phyloP scores from a whole-genome alignment of 2,329 filamentous ascomycete species.

The Hypocreales sp. region DNA sequence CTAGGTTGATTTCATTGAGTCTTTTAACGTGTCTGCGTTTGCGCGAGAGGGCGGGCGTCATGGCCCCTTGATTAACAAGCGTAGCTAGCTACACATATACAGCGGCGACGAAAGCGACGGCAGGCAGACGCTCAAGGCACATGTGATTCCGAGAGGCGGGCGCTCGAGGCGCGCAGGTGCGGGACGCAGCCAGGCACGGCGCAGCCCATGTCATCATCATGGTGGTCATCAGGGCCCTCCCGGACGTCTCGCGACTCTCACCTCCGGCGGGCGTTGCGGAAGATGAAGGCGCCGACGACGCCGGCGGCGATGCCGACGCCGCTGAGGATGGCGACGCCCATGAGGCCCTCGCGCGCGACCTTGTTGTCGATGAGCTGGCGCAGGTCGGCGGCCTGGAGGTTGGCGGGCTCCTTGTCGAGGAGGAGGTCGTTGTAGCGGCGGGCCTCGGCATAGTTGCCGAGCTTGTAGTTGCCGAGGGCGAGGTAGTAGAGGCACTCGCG shows the following conservation, averaged over 20 bases:
- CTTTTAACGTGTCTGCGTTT: constrained; percentile 8
- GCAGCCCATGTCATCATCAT: too few relatives aligned
- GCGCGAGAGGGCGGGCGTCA: too few relatives aligned
- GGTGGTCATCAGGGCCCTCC: too few relatives aligned
- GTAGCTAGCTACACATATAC: too few relatives aligned
- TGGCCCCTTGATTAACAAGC: too few relatives aligned
- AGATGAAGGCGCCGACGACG: constrained; percentile 76
- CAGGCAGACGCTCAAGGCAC: too few relatives aligned
- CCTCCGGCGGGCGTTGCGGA: constrained; percentile 56
- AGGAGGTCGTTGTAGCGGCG: constrained; percentile 88
- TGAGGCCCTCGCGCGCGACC: constrained; percentile 82
- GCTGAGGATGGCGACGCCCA: constrained; percentile 90
- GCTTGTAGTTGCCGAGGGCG: constrained; percentile 92
- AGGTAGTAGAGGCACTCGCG: constrained; percentile 98
- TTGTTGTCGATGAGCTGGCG: constrained; percentile 85
- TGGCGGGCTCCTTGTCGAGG: constrained; percentile 78
- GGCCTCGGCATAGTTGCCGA: constrained; percentile 93
- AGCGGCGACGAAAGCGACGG: too few relatives aligned
- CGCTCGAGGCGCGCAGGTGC: too few relatives aligned
- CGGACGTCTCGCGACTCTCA: too few relatives aligned
- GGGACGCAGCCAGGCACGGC: too few relatives aligned
- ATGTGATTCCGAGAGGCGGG: too few relatives aligned
- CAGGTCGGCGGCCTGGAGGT: constrained; percentile 80
- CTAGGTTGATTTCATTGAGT: constrained; percentile 20
- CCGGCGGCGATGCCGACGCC: constrained; percentile 86